phyloP scores from a whole-genome alignment of 2,329 filamentous ascomycete species.

The Cladorrhinum sp. region DNA sequence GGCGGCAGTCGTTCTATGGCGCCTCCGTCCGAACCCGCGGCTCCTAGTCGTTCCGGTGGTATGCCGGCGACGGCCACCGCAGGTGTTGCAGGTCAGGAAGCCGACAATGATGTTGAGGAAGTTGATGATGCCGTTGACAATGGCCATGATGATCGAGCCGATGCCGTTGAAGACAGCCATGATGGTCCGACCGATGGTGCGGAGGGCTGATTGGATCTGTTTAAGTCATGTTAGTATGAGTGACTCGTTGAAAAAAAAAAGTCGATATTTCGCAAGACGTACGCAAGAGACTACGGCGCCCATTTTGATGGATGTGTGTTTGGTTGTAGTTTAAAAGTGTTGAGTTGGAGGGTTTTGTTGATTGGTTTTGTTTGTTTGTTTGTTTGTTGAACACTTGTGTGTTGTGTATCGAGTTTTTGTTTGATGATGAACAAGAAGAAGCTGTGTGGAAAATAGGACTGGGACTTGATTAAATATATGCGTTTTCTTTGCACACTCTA shows the following conservation, averaged over 20 bases:
- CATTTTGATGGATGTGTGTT: conserved; percentile 52
- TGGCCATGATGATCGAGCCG: conserved; percentile 60
- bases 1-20: conserved; percentile 24
- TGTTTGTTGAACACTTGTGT: conserved; percentile 13
- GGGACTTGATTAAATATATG: neutral
- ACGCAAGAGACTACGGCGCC: conserved; percentile 82
- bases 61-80: conserved; percentile 31
- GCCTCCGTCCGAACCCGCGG: conserved; percentile 19
- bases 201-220: conserved; percentile 58
- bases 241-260: neutral
- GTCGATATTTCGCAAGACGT: conserved; percentile 40
- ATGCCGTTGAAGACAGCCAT: conserved; percentile 69
- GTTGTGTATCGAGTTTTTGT: conserved; percentile 2
- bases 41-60: conserved; percentile 12
- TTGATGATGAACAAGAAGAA: neutral
- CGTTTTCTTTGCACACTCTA: neutral
- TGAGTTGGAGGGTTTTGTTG: conserved; percentile 13
- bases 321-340: conserved; percentile 4
- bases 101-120: conserved; percentile 65
- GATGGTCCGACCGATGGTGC: conserved; percentile 62
- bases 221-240: neutral
- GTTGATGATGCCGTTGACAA: conserved; percentile 64
- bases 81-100: conserved; percentile 58
- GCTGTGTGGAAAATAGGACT: neutral
- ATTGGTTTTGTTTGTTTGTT: conserved; percentile 12